Evolutionary conservation across 2,329 filamentous ascomycete species (phyloP).

Genomic region (Davidsoniella neocaledoniae): DNA sequence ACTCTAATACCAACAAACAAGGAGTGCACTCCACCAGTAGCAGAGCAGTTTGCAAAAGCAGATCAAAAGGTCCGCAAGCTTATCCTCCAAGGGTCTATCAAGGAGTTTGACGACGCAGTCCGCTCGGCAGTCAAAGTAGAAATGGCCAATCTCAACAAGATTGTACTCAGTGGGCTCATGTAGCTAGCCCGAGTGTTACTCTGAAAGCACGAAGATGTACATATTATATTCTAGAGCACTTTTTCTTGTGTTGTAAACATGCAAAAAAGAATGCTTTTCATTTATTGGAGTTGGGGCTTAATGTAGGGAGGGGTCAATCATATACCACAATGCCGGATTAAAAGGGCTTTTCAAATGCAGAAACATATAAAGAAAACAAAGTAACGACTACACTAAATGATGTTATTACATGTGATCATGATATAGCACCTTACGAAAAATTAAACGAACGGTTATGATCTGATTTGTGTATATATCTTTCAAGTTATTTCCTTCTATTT

Average conservation of each 20-base stretch:
- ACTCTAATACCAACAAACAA: slow-evolving; percentile 58
- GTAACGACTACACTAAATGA: no score
- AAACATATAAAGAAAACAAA: no score
- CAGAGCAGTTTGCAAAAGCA: slow-evolving; percentile 78
- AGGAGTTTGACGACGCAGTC: slow-evolving; percentile 85
- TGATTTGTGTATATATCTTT: no score
- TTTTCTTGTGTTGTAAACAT: background rate
- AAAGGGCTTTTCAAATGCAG: no score
- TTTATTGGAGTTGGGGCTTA: background rate
- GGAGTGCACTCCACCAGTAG: slow-evolving; percentile 51
- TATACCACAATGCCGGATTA: background rate
- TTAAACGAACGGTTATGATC: background rate
- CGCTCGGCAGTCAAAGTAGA: slow-evolving; percentile 61
- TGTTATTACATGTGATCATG: background rate
- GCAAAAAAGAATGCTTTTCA: background rate
- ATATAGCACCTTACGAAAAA: background rate
- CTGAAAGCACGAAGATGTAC: background rate
- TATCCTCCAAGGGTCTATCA: slow-evolving; percentile 68
- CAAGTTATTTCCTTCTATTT: background rate
- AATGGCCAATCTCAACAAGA: slow-evolving; percentile 69
- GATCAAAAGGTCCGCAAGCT: slow-evolving; percentile 77
- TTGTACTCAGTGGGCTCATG: slow-evolving; percentile 78
- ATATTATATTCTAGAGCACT: background rate
- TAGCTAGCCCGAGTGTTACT: slow-evolving; percentile 17
- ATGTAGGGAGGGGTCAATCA: background rate